These are phyloP conservation scores for Salix udensis DNA, from an alignment of 345 rosid genomes.

Conservation along the genomic window DNA sequence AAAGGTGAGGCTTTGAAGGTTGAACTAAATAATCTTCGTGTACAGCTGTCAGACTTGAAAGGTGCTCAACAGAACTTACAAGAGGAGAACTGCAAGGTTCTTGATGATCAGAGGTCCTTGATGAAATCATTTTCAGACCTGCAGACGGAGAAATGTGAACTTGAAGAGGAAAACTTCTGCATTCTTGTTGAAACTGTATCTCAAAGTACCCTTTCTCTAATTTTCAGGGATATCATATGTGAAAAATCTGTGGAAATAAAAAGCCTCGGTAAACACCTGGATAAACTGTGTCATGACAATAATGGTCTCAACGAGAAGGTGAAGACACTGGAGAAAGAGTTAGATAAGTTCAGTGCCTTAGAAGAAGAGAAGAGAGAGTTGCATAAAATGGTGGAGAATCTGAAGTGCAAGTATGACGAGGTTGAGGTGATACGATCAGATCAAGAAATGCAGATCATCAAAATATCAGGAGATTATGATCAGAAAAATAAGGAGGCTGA, in stretches of 20 bases:
- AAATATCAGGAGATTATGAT: conserved; percentile 51
- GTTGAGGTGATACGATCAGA: conserved; percentile 42
- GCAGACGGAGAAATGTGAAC: conserved; percentile 41
- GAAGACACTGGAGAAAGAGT: conserved; percentile 35
- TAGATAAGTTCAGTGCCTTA: conserved; percentile 37
- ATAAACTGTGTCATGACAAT: conserved; percentile 44
- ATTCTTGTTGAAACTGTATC: conserved; percentile 47
- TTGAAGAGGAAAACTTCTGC: conserved; percentile 58
- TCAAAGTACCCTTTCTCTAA: conserved; percentile 50
- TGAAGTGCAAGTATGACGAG: conserved; percentile 59
- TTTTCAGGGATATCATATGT: conserved; percentile 45
- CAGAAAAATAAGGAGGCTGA: conserved; percentile 44
- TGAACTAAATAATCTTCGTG: conserved; percentile 47
- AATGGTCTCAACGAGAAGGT: conserved; percentile 50
- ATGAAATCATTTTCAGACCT: conserved; percentile 37
- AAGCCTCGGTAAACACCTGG: conserved; percentile 37
- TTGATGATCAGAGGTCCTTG: conserved; percentile 49
- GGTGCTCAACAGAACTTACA: conserved; percentile 41
- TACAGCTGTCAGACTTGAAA: conserved; percentile 42
- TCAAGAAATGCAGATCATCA: conserved; percentile 44
- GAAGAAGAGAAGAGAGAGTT: conserved; percentile 43
- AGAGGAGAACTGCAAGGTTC: conserved; percentile 46
- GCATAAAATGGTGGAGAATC: conserved; percentile 41
- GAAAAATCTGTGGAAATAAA: conserved; percentile 46
- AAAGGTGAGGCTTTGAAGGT: conserved; percentile 54